Conservation (phyloP, 2,329 filamentous ascomycete genomes). For the Macroventuria anomochaeta region DNA sequence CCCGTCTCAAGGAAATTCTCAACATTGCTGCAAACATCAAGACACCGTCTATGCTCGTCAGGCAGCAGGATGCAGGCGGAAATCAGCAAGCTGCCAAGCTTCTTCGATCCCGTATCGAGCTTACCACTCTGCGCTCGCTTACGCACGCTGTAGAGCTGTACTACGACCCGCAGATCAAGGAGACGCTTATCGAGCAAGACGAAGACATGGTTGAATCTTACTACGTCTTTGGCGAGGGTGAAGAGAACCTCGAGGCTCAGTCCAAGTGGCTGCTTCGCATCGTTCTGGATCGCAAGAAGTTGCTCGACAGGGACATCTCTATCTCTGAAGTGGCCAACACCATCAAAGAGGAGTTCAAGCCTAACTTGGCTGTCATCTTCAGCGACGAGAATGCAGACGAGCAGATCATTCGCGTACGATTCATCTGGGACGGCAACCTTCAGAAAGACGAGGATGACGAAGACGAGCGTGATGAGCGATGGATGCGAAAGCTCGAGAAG, state of each 20-base stretch:
- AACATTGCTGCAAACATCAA: constrained; percentile 98
- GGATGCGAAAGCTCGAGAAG: constrained; percentile 84
- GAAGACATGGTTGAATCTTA: constrained; percentile 95
- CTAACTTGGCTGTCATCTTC: constrained; percentile 84
- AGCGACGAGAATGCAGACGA: constrained; percentile 98
- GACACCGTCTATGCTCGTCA: constrained; percentile 96
- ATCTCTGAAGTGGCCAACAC: constrained; percentile 89
- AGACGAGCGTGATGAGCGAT: constrained; percentile 75
- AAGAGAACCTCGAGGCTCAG: constrained; percentile 66
- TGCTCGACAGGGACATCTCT: constrained; percentile 90
- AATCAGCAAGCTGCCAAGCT: constrained; percentile 83
- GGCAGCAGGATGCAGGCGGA: constrained; percentile 67
- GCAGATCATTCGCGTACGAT: constrained; percentile 90
- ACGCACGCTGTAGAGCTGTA: constrained; percentile 94
- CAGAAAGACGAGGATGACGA: constrained; percentile 75
- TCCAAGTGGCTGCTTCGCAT: constrained; percentile 96
- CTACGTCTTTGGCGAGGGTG: constrained; percentile 87
- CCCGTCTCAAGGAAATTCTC: constrained; percentile 98
- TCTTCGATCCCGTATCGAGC: constrained; percentile 88
- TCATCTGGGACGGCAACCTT: constrained; percentile 65
- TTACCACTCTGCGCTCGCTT: constrained; percentile 90
- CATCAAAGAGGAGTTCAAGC: constrained; percentile 86
- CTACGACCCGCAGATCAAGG: constrained; percentile 89
- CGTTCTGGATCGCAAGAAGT: constrained; percentile 88
- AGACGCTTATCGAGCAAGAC: constrained; percentile 86